phyloP scores from a whole-genome alignment of 2,329 filamentous ascomycete genomes.

The Botrytis aclada region DNA sequence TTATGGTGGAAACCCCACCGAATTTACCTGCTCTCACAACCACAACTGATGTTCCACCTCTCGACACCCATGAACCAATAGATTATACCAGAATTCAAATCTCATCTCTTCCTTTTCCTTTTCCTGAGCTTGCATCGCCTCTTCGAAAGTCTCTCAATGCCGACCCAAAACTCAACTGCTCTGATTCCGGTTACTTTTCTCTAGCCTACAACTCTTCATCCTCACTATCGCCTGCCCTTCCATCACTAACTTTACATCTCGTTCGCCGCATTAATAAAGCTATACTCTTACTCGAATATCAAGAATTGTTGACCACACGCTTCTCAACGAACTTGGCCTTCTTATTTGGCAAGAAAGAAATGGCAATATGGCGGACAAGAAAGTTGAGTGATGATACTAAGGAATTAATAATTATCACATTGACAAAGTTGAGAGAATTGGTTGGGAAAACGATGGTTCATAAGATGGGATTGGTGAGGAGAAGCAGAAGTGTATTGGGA shows the following conservation, averaged over 20 bases:
- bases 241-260: conserved; percentile 4
- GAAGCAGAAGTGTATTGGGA: conserved; percentile 10
- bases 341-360: conserved; percentile 18
- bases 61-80: conserved; percentile 12
- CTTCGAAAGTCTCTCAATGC: conserved; percentile 4
- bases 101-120: not conserved
- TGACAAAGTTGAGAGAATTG: conserved; percentile 18
- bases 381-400: conserved; percentile 17
- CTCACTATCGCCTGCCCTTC: not conserved
- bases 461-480: conserved; percentile 14
- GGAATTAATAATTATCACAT: conserved; percentile 13
- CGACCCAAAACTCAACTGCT: conserved; percentile 8
- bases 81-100: conserved; percentile 18
- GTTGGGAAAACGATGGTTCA: conserved; percentile 18
- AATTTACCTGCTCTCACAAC: not conserved
- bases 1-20: not conserved
- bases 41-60: conserved; percentile 2
- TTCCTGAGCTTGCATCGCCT: conserved; percentile 3
- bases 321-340: conserved; percentile 17
- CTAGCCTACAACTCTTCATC: not conserved
- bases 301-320: conserved; percentile 14
- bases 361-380: conserved; percentile 14
- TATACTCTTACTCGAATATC: conserved; percentile 11
- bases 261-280: conserved; percentile 10
- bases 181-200: conserved; percentile 16